Percentiles rank a stretch among this genome's conserved stretches.
Evolutionary conservation across 345 rosid genomes (phyloP).

Genomic region (Salix caprea): DNA sequence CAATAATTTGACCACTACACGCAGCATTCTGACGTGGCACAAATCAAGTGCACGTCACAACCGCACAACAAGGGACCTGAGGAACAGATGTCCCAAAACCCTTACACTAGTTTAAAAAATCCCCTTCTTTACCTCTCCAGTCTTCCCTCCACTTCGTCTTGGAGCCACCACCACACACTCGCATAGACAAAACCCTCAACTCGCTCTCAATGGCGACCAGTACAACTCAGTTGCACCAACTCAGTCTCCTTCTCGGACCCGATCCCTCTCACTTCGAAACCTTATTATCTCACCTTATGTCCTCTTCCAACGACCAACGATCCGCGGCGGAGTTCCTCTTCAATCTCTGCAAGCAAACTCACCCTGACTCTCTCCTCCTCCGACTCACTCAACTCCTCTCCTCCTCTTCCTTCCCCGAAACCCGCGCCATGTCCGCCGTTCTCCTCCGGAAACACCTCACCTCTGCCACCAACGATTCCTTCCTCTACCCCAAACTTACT

Average conservation of each 20-base stretch:
- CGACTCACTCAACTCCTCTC: constrained; percentile 80
- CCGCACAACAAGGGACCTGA: background rate
- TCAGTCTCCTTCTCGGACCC: constrained; percentile 69
- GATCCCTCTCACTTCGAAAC: constrained; percentile 77
- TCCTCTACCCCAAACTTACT: constrained; percentile 74
- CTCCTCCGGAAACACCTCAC: constrained; percentile 90
- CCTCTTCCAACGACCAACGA: constrained; percentile 90
- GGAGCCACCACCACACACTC: background rate
- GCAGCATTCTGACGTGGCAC: constrained; percentile 3
- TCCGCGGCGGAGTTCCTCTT: constrained; percentile 78
- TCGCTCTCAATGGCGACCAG: constrained; percentile 21
- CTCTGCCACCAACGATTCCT: constrained; percentile 47
- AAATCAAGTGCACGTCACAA: background rate
- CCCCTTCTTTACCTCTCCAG: background rate
- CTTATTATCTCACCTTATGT: constrained; percentile 72
- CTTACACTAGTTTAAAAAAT: background rate
- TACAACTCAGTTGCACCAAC: constrained; percentile 55
- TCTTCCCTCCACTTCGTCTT: constrained; percentile 6
- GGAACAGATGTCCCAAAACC: background rate
- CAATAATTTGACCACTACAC: no score
- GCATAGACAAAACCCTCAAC: background rate
- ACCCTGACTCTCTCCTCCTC: constrained; percentile 75
- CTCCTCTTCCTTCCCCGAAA: constrained; percentile 56
- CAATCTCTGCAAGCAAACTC: constrained; percentile 79
- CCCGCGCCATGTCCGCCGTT: constrained; percentile 88